phyloP scores from a whole-genome alignment of 129 eudicot species.

The Kitagawia praeruptora region DNA sequence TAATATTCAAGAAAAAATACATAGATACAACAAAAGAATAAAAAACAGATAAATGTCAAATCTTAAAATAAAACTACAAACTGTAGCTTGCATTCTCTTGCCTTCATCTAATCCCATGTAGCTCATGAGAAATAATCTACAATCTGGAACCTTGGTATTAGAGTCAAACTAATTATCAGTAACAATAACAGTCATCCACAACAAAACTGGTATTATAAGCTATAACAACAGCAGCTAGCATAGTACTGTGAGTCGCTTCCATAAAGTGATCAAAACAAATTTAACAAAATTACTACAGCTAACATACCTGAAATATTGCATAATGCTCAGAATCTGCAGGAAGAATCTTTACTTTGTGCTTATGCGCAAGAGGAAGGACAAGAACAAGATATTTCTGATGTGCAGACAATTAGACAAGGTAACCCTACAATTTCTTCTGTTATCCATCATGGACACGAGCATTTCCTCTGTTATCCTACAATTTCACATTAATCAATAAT shows the following conservation, averaged over 20 bases:
- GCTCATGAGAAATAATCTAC: too few relatives aligned
- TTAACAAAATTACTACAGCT: neutral
- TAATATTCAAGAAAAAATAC: too few relatives aligned
- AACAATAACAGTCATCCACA: neutral
- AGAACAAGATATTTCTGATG: constrained; percentile 9
- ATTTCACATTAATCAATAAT: neutral
- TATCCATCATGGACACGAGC: neutral
- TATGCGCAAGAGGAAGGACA: constrained; percentile 95
- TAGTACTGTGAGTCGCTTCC: neutral
- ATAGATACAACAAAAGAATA: too few relatives aligned
- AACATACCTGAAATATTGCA: constrained; percentile 85
- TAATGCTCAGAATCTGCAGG: constrained; percentile 99
- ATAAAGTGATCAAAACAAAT: neutral
- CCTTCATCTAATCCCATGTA: too few relatives aligned
- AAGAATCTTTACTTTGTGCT: constrained; percentile 96
- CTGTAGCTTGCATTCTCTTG: too few relatives aligned
- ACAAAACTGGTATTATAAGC: neutral
- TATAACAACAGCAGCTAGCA: neutral
- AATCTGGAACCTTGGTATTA: too few relatives aligned
- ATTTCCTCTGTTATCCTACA: neutral
- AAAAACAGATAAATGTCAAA: too few relatives aligned
- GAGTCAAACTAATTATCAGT: neutral
- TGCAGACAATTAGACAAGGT: neutral
- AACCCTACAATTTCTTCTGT: neutral
- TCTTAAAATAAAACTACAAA: too few relatives aligned